phyloP scores from a whole-genome alignment of 2,329 filamentous ascomycete species.

The Ophiocordyceps unilateralis region DNA sequence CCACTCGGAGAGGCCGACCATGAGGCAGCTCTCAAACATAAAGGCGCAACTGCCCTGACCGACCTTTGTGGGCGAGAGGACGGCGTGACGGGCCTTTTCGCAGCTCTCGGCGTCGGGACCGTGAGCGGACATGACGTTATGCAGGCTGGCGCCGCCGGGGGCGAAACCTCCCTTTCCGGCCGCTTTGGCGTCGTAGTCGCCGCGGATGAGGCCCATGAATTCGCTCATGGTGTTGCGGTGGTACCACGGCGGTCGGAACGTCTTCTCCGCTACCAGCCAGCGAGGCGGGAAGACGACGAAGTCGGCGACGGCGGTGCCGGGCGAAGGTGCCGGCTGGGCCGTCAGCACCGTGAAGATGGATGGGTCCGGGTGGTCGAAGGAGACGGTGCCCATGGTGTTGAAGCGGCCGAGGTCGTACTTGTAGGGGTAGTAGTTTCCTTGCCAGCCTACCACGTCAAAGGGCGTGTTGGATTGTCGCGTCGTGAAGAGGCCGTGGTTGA shows the following conservation, averaged over 20 bases:
- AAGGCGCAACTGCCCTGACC: slow-evolving; percentile 47
- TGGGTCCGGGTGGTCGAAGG: slow-evolving; percentile 64
- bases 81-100: slow-evolving; percentile 36
- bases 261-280: slow-evolving; percentile 54
- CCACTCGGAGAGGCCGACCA: slow-evolving; percentile 59
- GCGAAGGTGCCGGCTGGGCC: slow-evolving; percentile 33
- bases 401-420: slow-evolving; percentile 75
- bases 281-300: slow-evolving; percentile 59
- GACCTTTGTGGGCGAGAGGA: slow-evolving; percentile 39
- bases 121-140: slow-evolving; percentile 56
- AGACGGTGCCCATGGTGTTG: slow-evolving; percentile 55
- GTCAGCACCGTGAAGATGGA: slow-evolving; percentile 61
- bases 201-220: slow-evolving; percentile 44
- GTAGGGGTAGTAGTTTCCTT: slow-evolving; percentile 65
- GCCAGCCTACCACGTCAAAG: slow-evolving; percentile 69
- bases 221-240: slow-evolving; percentile 53
- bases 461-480: slow-evolving; percentile 53
- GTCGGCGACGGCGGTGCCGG: slow-evolving; percentile 50
- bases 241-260: slow-evolving; percentile 58
- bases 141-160: slow-evolving; percentile 40
- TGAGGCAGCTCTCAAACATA: slow-evolving; percentile 53
- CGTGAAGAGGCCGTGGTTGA: slow-evolving; percentile 46
- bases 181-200: slow-evolving; percentile 43
- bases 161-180: slow-evolving; percentile 31
- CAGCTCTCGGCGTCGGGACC: slow-evolving; percentile 40